Evolutionary conservation across 2,329 filamentous ascomycete genomes (phyloP).

Genomic region (Hirsutella rhossiliensis): DNA sequence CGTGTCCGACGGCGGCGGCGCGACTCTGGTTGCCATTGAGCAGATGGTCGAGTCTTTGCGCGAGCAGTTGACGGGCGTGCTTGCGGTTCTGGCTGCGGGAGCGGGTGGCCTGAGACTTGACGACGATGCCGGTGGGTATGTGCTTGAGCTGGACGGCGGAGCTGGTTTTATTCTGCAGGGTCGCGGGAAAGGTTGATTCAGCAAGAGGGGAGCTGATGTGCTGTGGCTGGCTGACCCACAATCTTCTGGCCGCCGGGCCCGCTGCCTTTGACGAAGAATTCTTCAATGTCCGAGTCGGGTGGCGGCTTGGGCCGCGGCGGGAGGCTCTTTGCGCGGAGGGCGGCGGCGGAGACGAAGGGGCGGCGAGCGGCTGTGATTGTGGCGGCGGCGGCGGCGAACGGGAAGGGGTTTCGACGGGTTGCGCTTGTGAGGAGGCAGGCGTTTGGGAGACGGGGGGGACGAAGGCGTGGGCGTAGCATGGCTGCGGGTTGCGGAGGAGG

Average conservation of each 20-base stretch:
- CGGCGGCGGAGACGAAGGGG: slow-evolving; percentile 19
- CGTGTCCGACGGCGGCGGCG: slow-evolving; percentile 48
- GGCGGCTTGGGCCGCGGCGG: slow-evolving; percentile 65
- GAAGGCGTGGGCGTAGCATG: no score
- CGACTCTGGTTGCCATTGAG: slow-evolving; percentile 60
- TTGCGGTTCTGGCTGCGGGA: slow-evolving; percentile 80
- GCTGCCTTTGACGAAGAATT: slow-evolving; percentile 79
- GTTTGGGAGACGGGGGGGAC: no score
- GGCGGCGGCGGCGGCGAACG: background rate
- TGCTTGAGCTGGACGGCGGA: slow-evolving; percentile 92
- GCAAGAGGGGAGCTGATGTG: background rate
- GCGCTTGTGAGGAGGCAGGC: background rate
- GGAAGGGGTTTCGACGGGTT: no score
- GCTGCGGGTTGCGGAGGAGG: no score
- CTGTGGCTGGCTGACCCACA: slow-evolving; percentile 30
- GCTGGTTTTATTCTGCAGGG: slow-evolving; percentile 75
- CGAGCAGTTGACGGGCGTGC: slow-evolving; percentile 66
- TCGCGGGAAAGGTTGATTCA: background rate
- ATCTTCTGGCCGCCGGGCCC: slow-evolving; percentile 96
- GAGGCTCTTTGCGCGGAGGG: slow-evolving; percentile 36
- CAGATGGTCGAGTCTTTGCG: slow-evolving; percentile 60
- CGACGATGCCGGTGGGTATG: slow-evolving; percentile 76
- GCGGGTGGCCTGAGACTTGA: slow-evolving; percentile 88
- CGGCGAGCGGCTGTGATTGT: background rate
- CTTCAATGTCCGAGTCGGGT: slow-evolving; percentile 66